Conservation (phyloP, 2,329 filamentous ascomycete genomes). For the Elsinoe ampelina region DNA sequence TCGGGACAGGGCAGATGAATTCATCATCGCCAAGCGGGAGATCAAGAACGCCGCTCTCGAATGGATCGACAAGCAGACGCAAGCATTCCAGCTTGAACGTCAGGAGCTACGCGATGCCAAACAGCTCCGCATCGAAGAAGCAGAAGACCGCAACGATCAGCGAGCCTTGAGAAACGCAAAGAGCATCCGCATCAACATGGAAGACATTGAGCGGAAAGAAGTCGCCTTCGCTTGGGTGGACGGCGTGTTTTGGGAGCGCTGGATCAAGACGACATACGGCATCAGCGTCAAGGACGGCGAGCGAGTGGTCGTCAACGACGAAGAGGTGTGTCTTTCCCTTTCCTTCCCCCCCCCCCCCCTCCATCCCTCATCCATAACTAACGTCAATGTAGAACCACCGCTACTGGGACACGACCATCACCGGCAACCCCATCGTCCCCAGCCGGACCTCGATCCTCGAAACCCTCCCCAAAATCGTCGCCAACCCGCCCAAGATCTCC, state of each 20-base stretch:
- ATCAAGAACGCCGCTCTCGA: conserved; percentile 92
- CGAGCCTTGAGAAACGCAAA: conserved; percentile 80
- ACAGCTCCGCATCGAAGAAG: conserved; percentile 91
- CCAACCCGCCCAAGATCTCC: conserved; percentile 59
- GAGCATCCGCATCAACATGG: conserved; percentile 83
- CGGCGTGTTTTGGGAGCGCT: conserved; percentile 92
- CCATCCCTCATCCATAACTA: conserved; percentile 20
- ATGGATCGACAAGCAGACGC: conserved; percentile 95
- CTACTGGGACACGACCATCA: conserved; percentile 90
- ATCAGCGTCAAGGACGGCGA: conserved; percentile 80
- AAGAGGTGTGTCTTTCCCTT: conserved; percentile 61
- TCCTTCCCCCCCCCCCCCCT: background rate
- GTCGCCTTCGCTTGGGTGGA: conserved; percentile 97
- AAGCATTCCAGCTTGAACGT: conserved; percentile 82
- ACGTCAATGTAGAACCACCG: conserved; percentile 58
- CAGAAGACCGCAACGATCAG: conserved; percentile 85
- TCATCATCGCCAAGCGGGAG: conserved; percentile 69
- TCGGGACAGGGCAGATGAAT: conserved; percentile 68
- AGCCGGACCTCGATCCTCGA: conserved; percentile 86
- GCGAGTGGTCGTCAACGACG: conserved; percentile 90
- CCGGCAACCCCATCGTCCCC: conserved; percentile 80
- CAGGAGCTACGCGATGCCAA: conserved; percentile 92
- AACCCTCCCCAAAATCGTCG: conserved; percentile 64
- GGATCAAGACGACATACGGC: conserved; percentile 91
- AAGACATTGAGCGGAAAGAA: conserved; percentile 75